A percentile compares a stretch with the other conserved stretches of the same genome.
Conservation (phyloP, 2,329 filamentous ascomycete species). For the Didymella pinodella region DNA sequence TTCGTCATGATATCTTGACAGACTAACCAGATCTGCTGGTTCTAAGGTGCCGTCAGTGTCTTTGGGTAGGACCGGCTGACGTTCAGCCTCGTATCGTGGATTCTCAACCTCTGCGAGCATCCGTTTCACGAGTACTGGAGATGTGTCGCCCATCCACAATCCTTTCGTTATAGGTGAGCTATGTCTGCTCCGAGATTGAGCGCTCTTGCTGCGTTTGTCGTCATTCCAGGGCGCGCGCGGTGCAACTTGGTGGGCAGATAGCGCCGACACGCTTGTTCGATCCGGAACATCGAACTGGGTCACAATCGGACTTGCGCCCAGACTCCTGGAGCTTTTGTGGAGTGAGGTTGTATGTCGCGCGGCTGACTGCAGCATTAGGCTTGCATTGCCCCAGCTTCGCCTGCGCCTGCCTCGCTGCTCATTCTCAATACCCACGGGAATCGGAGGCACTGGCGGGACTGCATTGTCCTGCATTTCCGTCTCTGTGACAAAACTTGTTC, state of each 20-base stretch:
- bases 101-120: background rate
- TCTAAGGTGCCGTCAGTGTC: constrained; percentile 6
- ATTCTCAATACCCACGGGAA: constrained; percentile 33
- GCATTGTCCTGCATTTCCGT: constrained; percentile 27
- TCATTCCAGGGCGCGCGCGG: constrained; percentile 3
- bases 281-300: constrained; percentile 11
- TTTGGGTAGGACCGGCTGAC: constrained; percentile 1
- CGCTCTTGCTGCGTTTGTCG: background rate
- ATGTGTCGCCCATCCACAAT: constrained; percentile 18
- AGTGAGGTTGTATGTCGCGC: constrained; percentile 40
- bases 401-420: constrained; percentile 14
- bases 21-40: constrained; percentile 1
- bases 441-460: constrained; percentile 41
- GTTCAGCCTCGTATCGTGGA: background rate
- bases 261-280: background rate
- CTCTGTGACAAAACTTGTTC: constrained; percentile 25
- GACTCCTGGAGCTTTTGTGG: constrained; percentile 13
- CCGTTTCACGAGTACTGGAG: constrained; percentile 5
- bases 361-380: constrained; percentile 39
- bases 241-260: background rate
- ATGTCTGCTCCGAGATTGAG: background rate
- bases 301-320: constrained; percentile 11
- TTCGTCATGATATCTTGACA: background rate
- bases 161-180: constrained; percentile 11
- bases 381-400: constrained; percentile 30